Conservation (phyloP, 352 stramenopile species). For the Globisporangium abappressorium region DNA sequence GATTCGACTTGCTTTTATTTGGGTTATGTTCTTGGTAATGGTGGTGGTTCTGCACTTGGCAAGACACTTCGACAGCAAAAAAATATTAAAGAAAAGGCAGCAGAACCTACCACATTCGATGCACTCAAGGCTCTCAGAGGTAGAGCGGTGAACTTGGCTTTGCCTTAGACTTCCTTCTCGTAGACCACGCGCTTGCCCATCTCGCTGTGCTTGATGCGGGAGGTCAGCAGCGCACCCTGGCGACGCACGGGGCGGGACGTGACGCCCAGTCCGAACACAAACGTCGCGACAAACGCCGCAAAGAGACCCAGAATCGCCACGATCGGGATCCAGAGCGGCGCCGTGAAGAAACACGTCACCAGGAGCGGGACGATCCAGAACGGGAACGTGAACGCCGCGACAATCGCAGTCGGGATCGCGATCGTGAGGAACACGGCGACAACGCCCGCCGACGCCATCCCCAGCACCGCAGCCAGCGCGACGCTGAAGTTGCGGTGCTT, state of each 20-base stretch:
- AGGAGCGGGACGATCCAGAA: slow-evolving; percentile 85
- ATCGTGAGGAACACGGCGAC: slow-evolving; percentile 63
- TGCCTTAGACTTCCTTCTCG: slow-evolving; percentile 59
- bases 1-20: neutral
- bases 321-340: slow-evolving; percentile 73
- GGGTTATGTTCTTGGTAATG: neutral
- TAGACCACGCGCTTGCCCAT: slow-evolving; percentile 82
- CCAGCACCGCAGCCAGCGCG: slow-evolving; percentile 49
- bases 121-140: neutral
- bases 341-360: slow-evolving; percentile 72
- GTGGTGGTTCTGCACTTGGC: neutral
- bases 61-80: neutral
- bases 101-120: neutral
- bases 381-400: slow-evolving; percentile 78
- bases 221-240: slow-evolving; percentile 66
- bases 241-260: slow-evolving; percentile 75
- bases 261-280: slow-evolving; percentile 71
- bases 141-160: neutral
- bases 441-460: slow-evolving; percentile 44
- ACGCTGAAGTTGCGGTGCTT: slow-evolving; percentile 74
- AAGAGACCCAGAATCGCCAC: slow-evolving; percentile 63
- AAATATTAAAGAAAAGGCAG: neutral
- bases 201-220: slow-evolving; percentile 80
- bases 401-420: slow-evolving; percentile 60
- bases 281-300: slow-evolving; percentile 59